These are phyloP conservation scores for Mycena filopes DNA, from an alignment of 768 basidiomycete species.

Conservation along the genomic window DNA sequence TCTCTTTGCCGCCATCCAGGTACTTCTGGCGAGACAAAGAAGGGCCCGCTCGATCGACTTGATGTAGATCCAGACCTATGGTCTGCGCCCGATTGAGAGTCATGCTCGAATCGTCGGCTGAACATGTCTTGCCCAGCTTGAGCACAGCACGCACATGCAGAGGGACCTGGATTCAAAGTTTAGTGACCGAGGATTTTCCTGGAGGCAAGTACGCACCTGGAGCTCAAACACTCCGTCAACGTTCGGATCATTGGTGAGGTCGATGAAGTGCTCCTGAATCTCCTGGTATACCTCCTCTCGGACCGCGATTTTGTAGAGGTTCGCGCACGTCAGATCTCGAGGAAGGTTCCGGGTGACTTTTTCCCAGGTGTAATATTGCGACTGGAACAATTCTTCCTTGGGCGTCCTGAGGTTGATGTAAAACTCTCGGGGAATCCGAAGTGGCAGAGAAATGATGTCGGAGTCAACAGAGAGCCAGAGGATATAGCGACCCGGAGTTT, in stretches of 20 bases:
- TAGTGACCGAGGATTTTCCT: slow-evolving; percentile 2
- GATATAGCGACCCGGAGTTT: slow-evolving; percentile 82
- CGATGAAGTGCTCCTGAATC: slow-evolving; percentile 91
- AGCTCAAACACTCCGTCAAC: slow-evolving; percentile 95
- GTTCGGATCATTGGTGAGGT: slow-evolving; percentile 92
- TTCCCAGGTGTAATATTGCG: slow-evolving; percentile 75
- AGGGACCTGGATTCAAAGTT: slow-evolving; percentile 67
- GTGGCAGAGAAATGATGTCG: slow-evolving; percentile 79
- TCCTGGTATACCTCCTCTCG: slow-evolving; percentile 86
- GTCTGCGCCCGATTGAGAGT: slow-evolving; percentile 88
- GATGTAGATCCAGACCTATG: slow-evolving; percentile 82
- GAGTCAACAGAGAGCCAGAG: slow-evolving; percentile 90
- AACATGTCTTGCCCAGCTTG: slow-evolving; percentile 86
- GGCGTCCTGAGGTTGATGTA: slow-evolving; percentile 89
- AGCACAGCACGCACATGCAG: slow-evolving; percentile 84
- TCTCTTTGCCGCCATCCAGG: slow-evolving; percentile 73
- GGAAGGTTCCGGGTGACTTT: slow-evolving; percentile 84
- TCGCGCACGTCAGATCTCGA: slow-evolving; percentile 75
- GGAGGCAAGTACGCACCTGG: slow-evolving; percentile 64
- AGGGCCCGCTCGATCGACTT: slow-evolving; percentile 73
- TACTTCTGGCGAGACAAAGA: slow-evolving; percentile 75
- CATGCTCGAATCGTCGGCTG: slow-evolving; percentile 68
- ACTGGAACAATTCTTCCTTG: slow-evolving; percentile 72
- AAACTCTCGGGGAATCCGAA: slow-evolving; percentile 92
- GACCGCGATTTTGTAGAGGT: slow-evolving; percentile 87